Base-by-base conservation (phyloP, 495 filamentous ascomycete genomes). In the Mytilinidion resinicola region DNA sequence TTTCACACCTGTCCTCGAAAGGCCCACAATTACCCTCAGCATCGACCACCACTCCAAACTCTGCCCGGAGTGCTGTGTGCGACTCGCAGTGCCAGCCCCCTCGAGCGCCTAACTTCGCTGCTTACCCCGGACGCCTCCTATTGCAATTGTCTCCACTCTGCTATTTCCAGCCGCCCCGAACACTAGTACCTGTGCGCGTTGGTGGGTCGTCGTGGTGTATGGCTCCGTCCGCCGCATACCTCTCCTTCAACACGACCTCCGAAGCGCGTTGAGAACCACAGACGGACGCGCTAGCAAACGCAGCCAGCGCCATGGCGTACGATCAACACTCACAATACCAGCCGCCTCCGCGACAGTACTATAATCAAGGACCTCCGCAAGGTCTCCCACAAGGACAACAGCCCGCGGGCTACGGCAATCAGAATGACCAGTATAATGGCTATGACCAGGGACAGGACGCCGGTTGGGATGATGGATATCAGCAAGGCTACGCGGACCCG, bases 261-360 rank as follows among this genome's bases (percentile, higher is more conserved):
- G 46, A 9, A 49, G 21, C 46, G 46, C 33, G 34, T 49, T 25
- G 15, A 17, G 12, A 15, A 53, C 8, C 41, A 9, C 41, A 19
- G 25, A 30, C 25, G 25, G 25, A 30, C 25, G 25, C 25, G 25
- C 25, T 30, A 30, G 25, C 6, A 43, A n/a, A 43, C 41, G 41
- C 8, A 14, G 30, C 48, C 9, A 35, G 15, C 59, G 56, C 59
- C 56, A 68, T 68, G 65, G 65, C 65, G 4, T 68, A 65, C 59
- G 59, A 68, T 50, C 65, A 64, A 51, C 50, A 63, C 21, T 36
- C 43, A 14, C 33, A 64, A 35, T 56, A 61, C 30, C 58, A 60
- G 41, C 65, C 64, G 55, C 77, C 74, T 25, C 77, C 80, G 51
- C 67, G 79, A 61, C 79, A 80, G 62, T 80, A 83, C 61, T 77